Evolutionary conservation across 768 basidiomycete genomes (phyloP).

Genomic region (Tylopilus plumbeoviolaceoides): DNA sequence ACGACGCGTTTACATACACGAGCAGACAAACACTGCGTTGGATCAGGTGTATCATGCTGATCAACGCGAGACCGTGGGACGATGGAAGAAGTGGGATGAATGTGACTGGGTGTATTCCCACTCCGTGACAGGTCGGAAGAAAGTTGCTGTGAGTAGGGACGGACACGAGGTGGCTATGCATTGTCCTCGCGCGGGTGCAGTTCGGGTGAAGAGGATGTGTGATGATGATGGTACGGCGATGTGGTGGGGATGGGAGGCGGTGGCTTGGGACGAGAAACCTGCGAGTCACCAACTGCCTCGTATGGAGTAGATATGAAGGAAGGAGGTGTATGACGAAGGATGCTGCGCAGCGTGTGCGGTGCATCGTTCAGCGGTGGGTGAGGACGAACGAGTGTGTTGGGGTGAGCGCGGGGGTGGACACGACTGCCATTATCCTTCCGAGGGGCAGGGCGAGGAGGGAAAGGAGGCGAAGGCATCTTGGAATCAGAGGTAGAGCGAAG

Average conservation of each 20-base stretch:
- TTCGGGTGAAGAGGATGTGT: conserved; percentile 25
- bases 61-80: conserved; percentile 11
- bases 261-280: conserved; percentile 1
- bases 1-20: conserved; percentile 57
- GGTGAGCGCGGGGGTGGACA: neutral
- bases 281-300: conserved; percentile 2
- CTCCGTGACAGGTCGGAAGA: conserved; percentile 7
- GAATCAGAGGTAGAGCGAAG: neutral
- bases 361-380: conserved; percentile 3
- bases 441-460: conserved; percentile 14
- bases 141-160: conserved; percentile 9
- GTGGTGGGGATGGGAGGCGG: conserved; percentile 12
- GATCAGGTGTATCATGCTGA: conserved; percentile 6
- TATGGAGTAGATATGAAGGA: neutral
- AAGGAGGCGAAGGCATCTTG: conserved; percentile 23
- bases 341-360: conserved; percentile 10
- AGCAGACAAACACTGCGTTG: no score
- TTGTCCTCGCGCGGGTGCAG: conserved; percentile 18
- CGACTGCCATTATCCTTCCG: conserved; percentile 8
- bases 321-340: conserved; percentile 16
- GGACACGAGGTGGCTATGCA: conserved; percentile 23
- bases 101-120: neutral
- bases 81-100: conserved; percentile 12
- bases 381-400: conserved; percentile 1
- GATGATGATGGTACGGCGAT: conserved; percentile 14